Percentiles rank a stretch among this genome's conserved stretches.
Conservation (phyloP, 345 rosid species). For the Lepidium didymum region DNA sequence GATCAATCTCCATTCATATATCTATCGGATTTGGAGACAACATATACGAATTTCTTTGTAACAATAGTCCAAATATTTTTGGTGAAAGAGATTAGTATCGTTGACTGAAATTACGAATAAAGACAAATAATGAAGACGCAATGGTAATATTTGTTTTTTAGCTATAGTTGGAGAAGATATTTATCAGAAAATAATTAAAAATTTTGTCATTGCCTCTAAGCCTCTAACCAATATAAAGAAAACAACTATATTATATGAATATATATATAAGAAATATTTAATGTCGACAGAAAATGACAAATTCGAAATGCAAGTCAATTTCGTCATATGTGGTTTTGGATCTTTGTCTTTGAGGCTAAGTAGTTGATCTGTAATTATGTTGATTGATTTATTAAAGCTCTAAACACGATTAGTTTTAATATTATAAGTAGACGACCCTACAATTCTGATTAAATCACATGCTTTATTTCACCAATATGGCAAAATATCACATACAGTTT, state of each 20-base stretch:
- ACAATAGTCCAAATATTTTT: slow-evolving; percentile 9
- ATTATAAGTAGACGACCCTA: neutral
- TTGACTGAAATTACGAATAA: slow-evolving; percentile 11
- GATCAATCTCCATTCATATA: neutral
- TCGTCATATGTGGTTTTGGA: slow-evolving; percentile 22
- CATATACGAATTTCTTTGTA: neutral
- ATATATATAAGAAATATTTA: neutral
- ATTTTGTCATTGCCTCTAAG: slow-evolving; percentile 10
- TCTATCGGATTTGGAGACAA: neutral
- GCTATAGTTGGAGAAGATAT: slow-evolving; percentile 24
- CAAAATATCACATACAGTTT: too few relatives aligned
- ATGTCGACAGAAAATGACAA: slow-evolving; percentile 27
- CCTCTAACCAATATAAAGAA: neutral
- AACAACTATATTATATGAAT: neutral
- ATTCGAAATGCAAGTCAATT: neutral
- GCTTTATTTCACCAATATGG: too few relatives aligned
- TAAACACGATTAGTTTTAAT: neutral
- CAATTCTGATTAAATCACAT: neutral
- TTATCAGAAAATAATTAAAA: neutral
- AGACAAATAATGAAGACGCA: slow-evolving; percentile 8
- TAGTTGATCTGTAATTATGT: slow-evolving; percentile 2
- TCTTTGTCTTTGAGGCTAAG: slow-evolving; percentile 1
- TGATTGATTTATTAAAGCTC: slow-evolving; percentile 9
- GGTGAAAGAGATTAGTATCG: slow-evolving; percentile 11
- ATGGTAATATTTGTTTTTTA: slow-evolving; percentile 11